phyloP scores from a whole-genome alignment of 331 rosid species.

The Spiraea crenata region DNA sequence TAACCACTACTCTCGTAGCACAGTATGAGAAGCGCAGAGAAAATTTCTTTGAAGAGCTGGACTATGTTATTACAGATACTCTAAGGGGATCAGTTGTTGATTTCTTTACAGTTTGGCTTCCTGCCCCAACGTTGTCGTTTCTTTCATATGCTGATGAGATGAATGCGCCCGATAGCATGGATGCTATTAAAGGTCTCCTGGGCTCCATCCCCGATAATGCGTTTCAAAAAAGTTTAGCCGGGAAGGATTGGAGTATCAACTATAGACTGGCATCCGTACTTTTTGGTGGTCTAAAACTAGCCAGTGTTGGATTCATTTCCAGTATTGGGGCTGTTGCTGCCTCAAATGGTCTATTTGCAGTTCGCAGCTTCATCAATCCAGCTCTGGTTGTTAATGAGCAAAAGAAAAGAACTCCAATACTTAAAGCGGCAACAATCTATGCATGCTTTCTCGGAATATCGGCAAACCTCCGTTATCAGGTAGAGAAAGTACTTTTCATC shows the following conservation, averaged over 20 bases:
- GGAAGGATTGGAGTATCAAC: slow-evolving; percentile 79
- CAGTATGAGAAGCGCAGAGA: slow-evolving; percentile 89
- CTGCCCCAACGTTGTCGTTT: slow-evolving; percentile 93
- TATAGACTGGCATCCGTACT: slow-evolving; percentile 83
- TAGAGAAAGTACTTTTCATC: slow-evolving; percentile 25
- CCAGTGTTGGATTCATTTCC: slow-evolving; percentile 91
- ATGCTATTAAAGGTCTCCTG: slow-evolving; percentile 67
- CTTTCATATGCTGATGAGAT: slow-evolving; percentile 62
- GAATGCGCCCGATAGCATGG: slow-evolving; percentile 53
- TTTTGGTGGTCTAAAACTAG: slow-evolving; percentile 88
- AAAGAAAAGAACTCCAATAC: slow-evolving; percentile 68
- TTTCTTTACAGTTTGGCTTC: slow-evolving; percentile 99
- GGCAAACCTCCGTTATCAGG: slow-evolving; percentile 97
- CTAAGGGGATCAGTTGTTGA: slow-evolving; percentile 82
- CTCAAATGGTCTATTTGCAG: slow-evolving; percentile 56
- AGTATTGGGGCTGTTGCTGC: slow-evolving; percentile 86
- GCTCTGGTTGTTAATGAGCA: slow-evolving; percentile 40
- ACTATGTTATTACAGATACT: slow-evolving; percentile 82
- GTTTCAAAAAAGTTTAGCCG: slow-evolving; percentile 78
- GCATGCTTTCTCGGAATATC: slow-evolving; percentile 75
- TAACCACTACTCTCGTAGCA: slow-evolving; percentile 76
- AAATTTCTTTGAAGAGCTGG: slow-evolving; percentile 80
- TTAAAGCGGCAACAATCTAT: slow-evolving; percentile 74
- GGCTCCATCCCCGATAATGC: slow-evolving; percentile 98
- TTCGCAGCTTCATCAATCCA: slow-evolving; percentile 70